Base-by-base conservation (phyloP, 495 filamentous ascomycete species). In the Penicillium parvum region DNA sequence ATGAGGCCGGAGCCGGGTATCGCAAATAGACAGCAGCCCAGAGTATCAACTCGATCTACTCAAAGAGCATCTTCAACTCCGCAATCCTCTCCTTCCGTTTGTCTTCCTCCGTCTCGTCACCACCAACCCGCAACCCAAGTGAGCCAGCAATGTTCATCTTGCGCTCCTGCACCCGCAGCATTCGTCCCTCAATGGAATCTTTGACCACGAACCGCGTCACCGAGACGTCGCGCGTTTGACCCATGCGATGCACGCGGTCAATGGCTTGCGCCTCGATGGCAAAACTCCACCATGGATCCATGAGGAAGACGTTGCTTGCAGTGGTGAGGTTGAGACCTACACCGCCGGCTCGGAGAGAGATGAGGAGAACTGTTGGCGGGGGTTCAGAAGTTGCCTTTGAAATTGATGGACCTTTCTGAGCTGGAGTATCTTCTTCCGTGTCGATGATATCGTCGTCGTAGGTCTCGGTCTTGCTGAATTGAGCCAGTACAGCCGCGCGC, bases 251-350 rank as follows among this genome's bases (percentile, higher is more conserved):
- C n/a, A 99, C 90, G 3, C 94, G 85, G 69, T 99, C 94, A 50
- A 99, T 96, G 17, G 94, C 94, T 61, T 99, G 94, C 7, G 90
- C 88, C 63, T 99, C 94, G 17, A 97, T 81, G 3, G 94, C 90
- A 61, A 87, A 96, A 49, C 87, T 92, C 94, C 94, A 99, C 94
- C 94, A 99, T 0, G 94, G 91, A 64, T 99, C 94, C 91, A 96
- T 96, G 85, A 99, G 89, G 61, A 84, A 96, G 8, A 97, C 94
- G 39, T 85, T 72, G 50, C 82, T 86, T 11, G 92, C 92, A 39
- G 78, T 78, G 3, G 90, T 96, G 30, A 99, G 72, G 55, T 98
- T 98, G 26, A 98, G 71, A 0, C 92, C 92, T 2, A 98, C 92
- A 20, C 92, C 92, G 14, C 92, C 92, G 3, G 94, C 92, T 34